Percentiles rank a stretch among this genome's conserved stretches.
phyloP scores from a whole-genome alignment of 176 grass and related monocot genomes.

The Rhynchospora pubera region DNA sequence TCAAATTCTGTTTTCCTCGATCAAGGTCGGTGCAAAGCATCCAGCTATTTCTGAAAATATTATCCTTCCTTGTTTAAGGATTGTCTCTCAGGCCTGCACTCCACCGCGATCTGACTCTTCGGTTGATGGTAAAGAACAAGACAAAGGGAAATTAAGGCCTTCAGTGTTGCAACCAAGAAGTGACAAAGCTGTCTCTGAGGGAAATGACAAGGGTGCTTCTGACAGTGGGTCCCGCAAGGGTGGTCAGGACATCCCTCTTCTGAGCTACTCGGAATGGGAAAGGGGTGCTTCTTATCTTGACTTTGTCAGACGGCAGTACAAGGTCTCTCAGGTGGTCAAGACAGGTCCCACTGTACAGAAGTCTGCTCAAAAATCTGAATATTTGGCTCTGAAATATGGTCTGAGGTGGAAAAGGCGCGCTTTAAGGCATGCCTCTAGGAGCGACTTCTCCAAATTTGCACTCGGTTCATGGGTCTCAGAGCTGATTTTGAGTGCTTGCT shows the following conservation, averaged over 20 bases:
- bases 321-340: constrained; percentile 71
- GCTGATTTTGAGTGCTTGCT: constrained; percentile 96
- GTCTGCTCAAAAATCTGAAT: constrained; percentile 56
- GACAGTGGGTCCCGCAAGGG: constrained; percentile 34
- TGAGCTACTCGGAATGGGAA: constrained; percentile 98
- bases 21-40: constrained; percentile 97
- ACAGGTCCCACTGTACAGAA: constrained; percentile 41
- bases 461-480: constrained; percentile 91
- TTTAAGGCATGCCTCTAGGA: constrained; percentile 66
- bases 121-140: constrained; percentile 56
- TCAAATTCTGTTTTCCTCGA: constrained; percentile 88
- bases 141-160: constrained; percentile 45
- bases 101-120: constrained; percentile 71
- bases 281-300: constrained; percentile 95
- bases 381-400: constrained; percentile 78
- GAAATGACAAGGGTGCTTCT: constrained; percentile 48
- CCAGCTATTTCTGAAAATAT: constrained; percentile 98
- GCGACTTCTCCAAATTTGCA: constrained; percentile 85
- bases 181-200: constrained; percentile 32
- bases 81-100: constrained; percentile 94
- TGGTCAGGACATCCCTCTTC: constrained; percentile 64
- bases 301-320: constrained; percentile 94
- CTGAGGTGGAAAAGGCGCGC: constrained; percentile 83
- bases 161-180: constrained; percentile 53
- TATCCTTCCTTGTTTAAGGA: constrained; percentile 95